Percentiles rank a stretch among this genome's conserved stretches.
These are phyloP conservation scores for Fusarium nanum DNA, from an alignment of 2,329 filamentous ascomycete genomes.

Conservation along the genomic window DNA sequence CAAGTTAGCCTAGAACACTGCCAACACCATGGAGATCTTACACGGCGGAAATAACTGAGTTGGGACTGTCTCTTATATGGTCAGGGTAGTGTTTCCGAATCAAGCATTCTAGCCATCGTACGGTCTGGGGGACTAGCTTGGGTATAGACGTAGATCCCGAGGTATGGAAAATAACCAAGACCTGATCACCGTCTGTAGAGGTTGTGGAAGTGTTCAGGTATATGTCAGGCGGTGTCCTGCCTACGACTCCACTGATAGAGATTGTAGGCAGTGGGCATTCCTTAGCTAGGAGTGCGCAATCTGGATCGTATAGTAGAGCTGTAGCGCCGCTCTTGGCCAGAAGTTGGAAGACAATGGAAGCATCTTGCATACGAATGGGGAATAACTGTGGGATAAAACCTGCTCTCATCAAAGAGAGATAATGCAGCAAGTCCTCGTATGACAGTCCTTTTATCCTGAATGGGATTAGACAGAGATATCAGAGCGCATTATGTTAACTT, in stretches of 20 bases:
- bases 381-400: constrained; percentile 1
- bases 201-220: not conserved
- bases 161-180: constrained; percentile 3
- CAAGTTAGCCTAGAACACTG: accelerated
- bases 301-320: constrained; percentile 1
- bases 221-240: accelerated
- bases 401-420: not conserved
- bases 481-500: accelerated
- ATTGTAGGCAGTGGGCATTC: not conserved
- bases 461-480: not conserved
- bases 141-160: constrained; percentile 16
- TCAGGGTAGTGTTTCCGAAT: constrained; percentile 5
- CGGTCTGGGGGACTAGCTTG: constrained; percentile 2
- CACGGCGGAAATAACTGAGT: not conserved
- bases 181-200: not conserved
- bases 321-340: not conserved
- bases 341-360: not conserved
- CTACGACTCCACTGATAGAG: accelerated
- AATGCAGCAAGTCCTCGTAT: constrained; percentile 11
- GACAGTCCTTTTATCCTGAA: constrained; percentile 5
- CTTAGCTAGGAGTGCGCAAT: not conserved
- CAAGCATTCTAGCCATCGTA: constrained; percentile 15
- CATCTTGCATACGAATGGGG: constrained; percentile 2
- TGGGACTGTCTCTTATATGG: not conserved
- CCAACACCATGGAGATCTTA: not conserved